Percentiles rank a stretch among this genome's conserved stretches.
Conservation (phyloP, 768 basidiomycete species). For the Lactarius sanguifluus region DNA sequence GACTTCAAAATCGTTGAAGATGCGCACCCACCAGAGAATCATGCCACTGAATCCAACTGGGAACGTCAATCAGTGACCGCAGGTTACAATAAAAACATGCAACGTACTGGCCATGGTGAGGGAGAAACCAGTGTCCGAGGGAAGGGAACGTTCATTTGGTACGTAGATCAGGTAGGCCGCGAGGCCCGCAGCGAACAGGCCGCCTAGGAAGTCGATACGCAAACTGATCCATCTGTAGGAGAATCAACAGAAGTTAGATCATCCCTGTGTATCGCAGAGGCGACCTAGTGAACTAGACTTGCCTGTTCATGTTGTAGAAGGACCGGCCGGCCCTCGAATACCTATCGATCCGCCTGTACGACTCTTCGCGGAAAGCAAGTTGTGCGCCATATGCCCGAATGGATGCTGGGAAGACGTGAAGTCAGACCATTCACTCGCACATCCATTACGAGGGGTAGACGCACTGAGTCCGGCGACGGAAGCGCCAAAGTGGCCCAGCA, state of each 20-base stretch:
- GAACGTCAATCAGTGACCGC: conserved; percentile 3
- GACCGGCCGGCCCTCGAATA: conserved; percentile 44
- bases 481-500: conserved; percentile 52
- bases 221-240: conserved; percentile 46
- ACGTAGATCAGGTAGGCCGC: conserved; percentile 54
- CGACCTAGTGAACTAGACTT: conserved; percentile 8
- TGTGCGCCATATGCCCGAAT: conserved; percentile 60
- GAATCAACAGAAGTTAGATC: background rate
- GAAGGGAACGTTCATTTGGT: conserved; percentile 36
- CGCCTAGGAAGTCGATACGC: conserved; percentile 56
- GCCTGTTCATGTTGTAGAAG: conserved; percentile 52
- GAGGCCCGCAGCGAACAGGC: conserved; percentile 50
- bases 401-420: conserved; percentile 35
- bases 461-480: conserved; percentile 50
- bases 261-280: background rate
- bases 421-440: background rate
- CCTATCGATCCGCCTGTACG: conserved; percentile 47
- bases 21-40: conserved; percentile 53
- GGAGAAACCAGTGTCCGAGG: conserved; percentile 42
- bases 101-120: conserved; percentile 43
- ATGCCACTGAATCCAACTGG: conserved; percentile 53
- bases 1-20: conserved; percentile 48
- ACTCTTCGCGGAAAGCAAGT: conserved; percentile 43
- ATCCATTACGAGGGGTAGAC: conserved; percentile 10
- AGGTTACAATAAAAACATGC: background rate